phyloP scores from a whole-genome alignment of 2,329 filamentous ascomycete species.

The Chaetomiaceae sp. region DNA sequence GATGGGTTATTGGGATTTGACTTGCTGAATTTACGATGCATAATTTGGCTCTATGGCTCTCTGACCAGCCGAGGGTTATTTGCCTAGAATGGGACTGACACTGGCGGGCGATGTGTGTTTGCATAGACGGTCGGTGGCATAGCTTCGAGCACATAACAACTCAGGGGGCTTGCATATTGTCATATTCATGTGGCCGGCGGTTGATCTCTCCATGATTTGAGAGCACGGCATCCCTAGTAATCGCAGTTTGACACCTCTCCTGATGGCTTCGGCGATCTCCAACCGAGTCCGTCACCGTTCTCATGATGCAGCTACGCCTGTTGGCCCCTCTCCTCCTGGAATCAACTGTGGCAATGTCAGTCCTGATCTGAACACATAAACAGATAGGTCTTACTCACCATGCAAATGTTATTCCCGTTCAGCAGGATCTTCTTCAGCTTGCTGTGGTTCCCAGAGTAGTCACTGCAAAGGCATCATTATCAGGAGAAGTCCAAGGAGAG shows the following conservation, averaged over 20 bases:
- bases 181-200: not conserved
- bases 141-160: too few relatives aligned
- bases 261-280: not conserved
- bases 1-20: not conserved
- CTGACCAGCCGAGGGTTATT: too few relatives aligned
- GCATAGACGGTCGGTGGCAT: not conserved
- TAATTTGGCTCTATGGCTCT: not conserved
- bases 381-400: constrained; percentile 56
- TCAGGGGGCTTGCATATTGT: not conserved
- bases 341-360: constrained; percentile 55
- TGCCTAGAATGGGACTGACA: too few relatives aligned
- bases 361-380: not conserved
- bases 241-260: too few relatives aligned
- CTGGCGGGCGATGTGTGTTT: too few relatives aligned
- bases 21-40: not conserved
- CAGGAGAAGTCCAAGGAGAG: not conserved
- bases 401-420: constrained; percentile 99
- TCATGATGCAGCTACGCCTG: constrained; percentile 29
- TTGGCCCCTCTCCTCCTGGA: constrained; percentile 70
- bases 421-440: constrained; percentile 92
- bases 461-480: constrained; percentile 49
- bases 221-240: too few relatives aligned
- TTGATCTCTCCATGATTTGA: too few relatives aligned
- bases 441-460: constrained; percentile 81
- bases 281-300: not conserved